Conservation (phyloP, 176 grass and related monocot genomes). For the Lolium multiflorum region DNA sequence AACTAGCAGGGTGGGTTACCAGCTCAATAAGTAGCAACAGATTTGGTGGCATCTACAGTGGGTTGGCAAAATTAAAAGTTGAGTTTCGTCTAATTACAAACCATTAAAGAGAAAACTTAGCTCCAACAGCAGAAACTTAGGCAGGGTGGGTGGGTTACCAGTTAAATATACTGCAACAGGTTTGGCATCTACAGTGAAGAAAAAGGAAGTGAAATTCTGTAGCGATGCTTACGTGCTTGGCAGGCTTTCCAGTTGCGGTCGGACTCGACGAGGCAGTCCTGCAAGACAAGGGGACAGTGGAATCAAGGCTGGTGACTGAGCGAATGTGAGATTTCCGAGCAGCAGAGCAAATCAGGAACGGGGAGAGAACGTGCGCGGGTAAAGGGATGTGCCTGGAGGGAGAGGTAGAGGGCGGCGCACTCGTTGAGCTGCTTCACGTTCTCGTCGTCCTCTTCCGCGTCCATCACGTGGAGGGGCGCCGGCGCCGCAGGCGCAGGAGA, state of each 20-base stretch:
- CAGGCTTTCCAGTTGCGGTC: conserved; percentile 90
- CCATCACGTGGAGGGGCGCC: conserved; percentile 52
- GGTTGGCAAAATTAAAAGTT: too few relatives aligned
- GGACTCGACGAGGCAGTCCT: conserved; percentile 79
- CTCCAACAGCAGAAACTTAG: background rate
- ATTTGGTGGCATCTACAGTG: too few relatives aligned
- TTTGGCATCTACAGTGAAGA: background rate
- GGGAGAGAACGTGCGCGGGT: background rate
- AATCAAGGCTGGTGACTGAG: background rate
- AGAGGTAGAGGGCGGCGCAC: conserved; percentile 75
- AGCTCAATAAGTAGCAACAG: background rate
- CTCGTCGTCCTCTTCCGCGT: conserved; percentile 82
- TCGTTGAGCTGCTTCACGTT: conserved; percentile 95
- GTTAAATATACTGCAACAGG: background rate
- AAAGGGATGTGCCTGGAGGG: conserved; percentile 61
- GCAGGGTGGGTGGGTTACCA: background rate
- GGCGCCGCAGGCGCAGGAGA: conserved; percentile 18
- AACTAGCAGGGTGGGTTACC: background rate
- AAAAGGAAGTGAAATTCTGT: background rate
- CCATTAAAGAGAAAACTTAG: background rate
- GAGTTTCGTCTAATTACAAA: background rate
- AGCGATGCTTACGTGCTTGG: conserved; percentile 66
- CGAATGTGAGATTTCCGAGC: background rate
- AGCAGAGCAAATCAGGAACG: background rate
- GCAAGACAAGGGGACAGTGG: background rate